Evolutionary conservation across 176 grass and related monocot genomes (phyloP).

Genomic region (Rhynchospora pubera): DNA sequence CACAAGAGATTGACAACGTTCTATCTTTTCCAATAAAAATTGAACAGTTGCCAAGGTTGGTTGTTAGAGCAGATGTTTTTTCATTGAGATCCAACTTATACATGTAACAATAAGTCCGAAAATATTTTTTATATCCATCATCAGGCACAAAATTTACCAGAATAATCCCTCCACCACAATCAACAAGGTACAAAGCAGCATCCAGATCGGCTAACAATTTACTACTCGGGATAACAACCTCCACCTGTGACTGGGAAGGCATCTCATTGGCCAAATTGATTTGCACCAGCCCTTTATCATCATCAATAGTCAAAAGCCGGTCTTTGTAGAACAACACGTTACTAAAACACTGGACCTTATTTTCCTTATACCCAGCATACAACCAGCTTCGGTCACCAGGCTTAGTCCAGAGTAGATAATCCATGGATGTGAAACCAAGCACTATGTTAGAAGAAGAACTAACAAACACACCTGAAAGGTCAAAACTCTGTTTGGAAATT

Average conservation of each 20-base stretch:
- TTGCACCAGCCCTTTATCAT: background rate
- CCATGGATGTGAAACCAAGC: background rate
- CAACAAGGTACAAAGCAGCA: background rate
- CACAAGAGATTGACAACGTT: background rate
- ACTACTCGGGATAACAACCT: background rate
- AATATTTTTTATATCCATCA: no score
- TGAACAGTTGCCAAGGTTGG: no score
- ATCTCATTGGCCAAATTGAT: background rate
- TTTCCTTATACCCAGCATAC: background rate
- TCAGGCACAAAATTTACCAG: no score
- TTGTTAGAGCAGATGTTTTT: background rate
- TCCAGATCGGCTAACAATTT: background rate
- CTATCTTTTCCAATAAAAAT: background rate
- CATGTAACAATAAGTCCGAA: background rate
- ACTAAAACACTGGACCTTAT: background rate
- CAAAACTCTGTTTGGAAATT: background rate
- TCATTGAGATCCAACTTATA: background rate
- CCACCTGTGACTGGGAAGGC: background rate
- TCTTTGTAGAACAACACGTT: background rate
- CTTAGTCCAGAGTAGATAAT: background rate
- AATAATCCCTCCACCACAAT: background rate
- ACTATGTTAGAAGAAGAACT: background rate
- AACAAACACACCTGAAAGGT: background rate
- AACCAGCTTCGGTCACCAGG: background rate
- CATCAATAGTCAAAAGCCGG: background rate